Base-by-base conservation (phyloP, 768 basidiomycete genomes). In the Calvatia gigantea region DNA sequence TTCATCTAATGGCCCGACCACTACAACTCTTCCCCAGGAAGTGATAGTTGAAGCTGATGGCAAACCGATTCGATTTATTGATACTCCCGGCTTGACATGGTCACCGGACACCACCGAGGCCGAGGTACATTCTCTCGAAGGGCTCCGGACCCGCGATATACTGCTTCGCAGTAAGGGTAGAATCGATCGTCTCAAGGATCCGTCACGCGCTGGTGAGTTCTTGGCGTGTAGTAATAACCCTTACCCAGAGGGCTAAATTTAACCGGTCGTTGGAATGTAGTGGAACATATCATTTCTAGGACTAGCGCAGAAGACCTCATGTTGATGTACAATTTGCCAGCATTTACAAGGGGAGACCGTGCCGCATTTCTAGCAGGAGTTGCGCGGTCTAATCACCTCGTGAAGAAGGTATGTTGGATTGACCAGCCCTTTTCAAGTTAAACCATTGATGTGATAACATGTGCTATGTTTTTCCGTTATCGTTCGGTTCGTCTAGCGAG, bases 151-250 rank as follows among this genome's bases (percentile, higher is more conserved):
- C 4, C 81, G 79, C 17, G 94, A 97, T 64, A 81, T 94, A 51
- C 69, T 96, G n/a, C 66, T 89, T 60, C 80, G 93, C 45, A 86
- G 81, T 65, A 80, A 86, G 60, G 94, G 94, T 11, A 79, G 88
- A 60, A 84, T 96, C 41, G 94, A 95, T 67, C 80, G 85, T 51
- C 73, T 95, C 55, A 94, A 94, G 67, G 91, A 94, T 64, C 85
- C 91, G 45, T 61, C 82, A 31, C 81, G 80, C 29, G 79, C 85
- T 49, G 79, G 91, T 90, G 66, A 54, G 89, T 72, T 49, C 48
- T 35, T 37, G 23, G 21, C 41, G 12, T 39, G 44, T 27, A 23
- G 9, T n/a, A 32, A 51, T 8, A 23, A 12, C n/a, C n/a, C 41
- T 14, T 14, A 19, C 11, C 3, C 6, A 25, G 39, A 41, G 9